Evolutionary conservation across 768 basidiomycete genomes (phyloP).

Genomic region (Lactarius evosmus): DNA sequence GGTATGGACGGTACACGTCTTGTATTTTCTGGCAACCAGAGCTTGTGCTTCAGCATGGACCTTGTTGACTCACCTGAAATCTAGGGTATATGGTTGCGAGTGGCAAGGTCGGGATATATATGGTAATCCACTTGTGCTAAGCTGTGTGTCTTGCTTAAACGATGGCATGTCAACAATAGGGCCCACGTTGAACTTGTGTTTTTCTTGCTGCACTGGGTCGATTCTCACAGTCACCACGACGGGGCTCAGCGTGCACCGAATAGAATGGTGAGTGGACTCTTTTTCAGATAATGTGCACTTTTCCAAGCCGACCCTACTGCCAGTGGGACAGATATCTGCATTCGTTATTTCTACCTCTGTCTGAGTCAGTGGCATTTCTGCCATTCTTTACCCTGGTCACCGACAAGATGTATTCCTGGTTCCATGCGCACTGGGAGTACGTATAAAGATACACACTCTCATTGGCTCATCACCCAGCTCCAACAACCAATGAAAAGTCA

Average conservation of each 20-base stretch:
- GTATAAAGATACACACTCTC: too few species aligned
- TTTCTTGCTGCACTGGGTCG: background rate
- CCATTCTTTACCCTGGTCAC: background rate
- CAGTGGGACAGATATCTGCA: background rate
- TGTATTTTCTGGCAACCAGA: background rate
- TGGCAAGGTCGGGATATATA: too few species aligned
- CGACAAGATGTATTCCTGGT: background rate
- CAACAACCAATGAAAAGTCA: background rate
- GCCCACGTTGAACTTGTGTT: background rate
- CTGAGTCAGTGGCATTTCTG: background rate
- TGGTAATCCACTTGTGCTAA: background rate
- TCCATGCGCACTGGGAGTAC: too few species aligned
- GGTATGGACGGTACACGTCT: background rate
- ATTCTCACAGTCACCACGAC: background rate
- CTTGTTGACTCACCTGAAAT: background rate
- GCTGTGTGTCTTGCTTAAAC: background rate
- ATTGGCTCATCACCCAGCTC: too few species aligned
- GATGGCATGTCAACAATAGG: background rate
- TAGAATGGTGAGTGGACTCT: background rate
- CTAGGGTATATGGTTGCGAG: too few species aligned
- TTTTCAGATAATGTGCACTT: background rate
- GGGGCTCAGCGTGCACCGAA: background rate
- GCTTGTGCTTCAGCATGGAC: background rate
- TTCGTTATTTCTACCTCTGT: background rate
- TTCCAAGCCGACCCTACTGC: background rate